These are phyloP conservation scores for Astraeus odoratus DNA, from an alignment of 768 basidiomycete genomes.

Conservation along the genomic window DNA sequence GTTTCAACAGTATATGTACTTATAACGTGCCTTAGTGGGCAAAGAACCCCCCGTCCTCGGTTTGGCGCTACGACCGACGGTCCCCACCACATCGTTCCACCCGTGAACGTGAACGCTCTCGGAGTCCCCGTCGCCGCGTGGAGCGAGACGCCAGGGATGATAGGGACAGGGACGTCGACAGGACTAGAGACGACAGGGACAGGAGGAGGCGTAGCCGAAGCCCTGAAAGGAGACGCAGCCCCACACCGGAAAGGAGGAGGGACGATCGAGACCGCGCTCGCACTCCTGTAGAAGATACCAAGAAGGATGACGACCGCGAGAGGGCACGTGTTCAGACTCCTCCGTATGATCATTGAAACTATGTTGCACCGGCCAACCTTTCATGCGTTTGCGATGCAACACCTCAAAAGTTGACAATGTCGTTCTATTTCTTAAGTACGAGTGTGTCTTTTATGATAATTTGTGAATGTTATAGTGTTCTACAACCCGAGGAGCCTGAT, in stretches of 20 bases:
- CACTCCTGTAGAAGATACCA: constrained; percentile 41
- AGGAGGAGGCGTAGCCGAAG: constrained; percentile 45
- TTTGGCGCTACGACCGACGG: constrained; percentile 69
- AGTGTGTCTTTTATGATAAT: too few relatives aligned
- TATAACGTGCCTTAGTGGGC: constrained; percentile 48
- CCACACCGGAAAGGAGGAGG: constrained; percentile 36
- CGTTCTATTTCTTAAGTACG: neutral
- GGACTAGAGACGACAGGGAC: constrained; percentile 37
- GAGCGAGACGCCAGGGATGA: constrained; percentile 29
- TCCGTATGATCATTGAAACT: constrained; percentile 46
- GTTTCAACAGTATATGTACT: neutral
- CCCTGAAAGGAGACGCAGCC: constrained; percentile 41
- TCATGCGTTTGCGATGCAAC: neutral
- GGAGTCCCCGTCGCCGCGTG: constrained; percentile 44
- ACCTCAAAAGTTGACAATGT: neutral
- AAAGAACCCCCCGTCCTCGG: constrained; percentile 76
- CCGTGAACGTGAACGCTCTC: constrained; percentile 42
- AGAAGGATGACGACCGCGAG: constrained; percentile 44
- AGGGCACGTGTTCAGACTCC: constrained; percentile 44
- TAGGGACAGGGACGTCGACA: constrained; percentile 31
- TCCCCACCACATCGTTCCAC: constrained; percentile 33
- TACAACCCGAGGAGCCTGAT: too few relatives aligned
- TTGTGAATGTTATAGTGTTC: too few relatives aligned
- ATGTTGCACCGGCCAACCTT: neutral
- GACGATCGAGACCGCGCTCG: constrained; percentile 35